Evolutionary conservation across 2,329 filamentous ascomycete genomes (phyloP), one percentile per base, ranked within the genome.

Genomic region (Fusarium sp.): DNA sequence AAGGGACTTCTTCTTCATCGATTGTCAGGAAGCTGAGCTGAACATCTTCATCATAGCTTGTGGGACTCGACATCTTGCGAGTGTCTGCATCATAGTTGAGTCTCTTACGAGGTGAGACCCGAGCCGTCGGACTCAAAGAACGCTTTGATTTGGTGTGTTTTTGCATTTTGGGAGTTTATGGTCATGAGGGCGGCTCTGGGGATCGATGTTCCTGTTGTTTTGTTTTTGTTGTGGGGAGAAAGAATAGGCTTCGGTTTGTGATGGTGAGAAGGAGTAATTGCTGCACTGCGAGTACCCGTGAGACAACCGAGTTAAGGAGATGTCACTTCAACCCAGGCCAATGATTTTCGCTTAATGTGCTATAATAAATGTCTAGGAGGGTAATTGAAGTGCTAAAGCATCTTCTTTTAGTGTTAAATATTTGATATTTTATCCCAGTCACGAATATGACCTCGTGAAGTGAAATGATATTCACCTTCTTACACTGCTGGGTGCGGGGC

Each of bases 201-300:
- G 17, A 22, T 44, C 1, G n/a, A 26, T 44, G 22, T 28, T 39
- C 48, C 34, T 8, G 4, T 11, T 32, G 17, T 70, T 50, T 66
- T 34, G 13, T 28, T 51, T 58, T 24, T n/a, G 20, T 62, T 55
- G 67, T 24, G 28, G 50, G 38, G 26, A 34, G 34, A 39, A 52
- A 52, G 52, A 42, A 68, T 71, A 63, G 28, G n/a, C 18, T 34
- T 47, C 32, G 32, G 44, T 51, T 47, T 60, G 20, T 52, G 68
- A 73, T 56, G 48, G 32, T 20, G 22, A 56, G 59, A 34, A 34
- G 50, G 58, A 70, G 45, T 47, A 54, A 28, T 51, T 38, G 50
- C 55, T 71, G 56, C 72, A 72, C 59, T 72, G 59, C 51, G 47
- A 73, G 44, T 51, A 56, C 13, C 34, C 62, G 66, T 58, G 44